phyloP scores from a whole-genome alignment of 1,139 yeast species.

The Yamadazyma sp. region DNA sequence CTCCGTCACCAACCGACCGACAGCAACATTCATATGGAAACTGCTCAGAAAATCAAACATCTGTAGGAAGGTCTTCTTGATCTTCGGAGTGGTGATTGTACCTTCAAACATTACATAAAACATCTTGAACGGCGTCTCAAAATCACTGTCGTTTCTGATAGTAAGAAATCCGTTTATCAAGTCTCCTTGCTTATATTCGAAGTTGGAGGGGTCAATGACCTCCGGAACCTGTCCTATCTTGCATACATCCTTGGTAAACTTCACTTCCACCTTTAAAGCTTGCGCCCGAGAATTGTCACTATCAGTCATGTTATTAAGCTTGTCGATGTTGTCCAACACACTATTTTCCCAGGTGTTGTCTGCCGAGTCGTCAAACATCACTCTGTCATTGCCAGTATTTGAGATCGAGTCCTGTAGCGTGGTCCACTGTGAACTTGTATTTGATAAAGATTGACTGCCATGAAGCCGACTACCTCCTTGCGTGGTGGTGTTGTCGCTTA shows the following conservation, averaged over 20 bases:
- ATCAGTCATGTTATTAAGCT: constrained; percentile 30
- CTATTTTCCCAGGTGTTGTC: constrained; percentile 35
- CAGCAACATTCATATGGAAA: constrained; percentile 28
- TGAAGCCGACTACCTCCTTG: neutral
- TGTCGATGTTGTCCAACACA: constrained; percentile 38
- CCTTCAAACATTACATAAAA: constrained; percentile 46
- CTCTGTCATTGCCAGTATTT: neutral
- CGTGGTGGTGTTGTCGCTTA: neutral
- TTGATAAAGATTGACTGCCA: no score
- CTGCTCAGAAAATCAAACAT: constrained; percentile 48
- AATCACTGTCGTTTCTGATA: constrained; percentile 26
- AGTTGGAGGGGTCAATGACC: constrained; percentile 31
- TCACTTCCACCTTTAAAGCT: constrained; percentile 27
- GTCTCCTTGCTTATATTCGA: constrained; percentile 44
- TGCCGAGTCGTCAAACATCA: constrained; percentile 30
- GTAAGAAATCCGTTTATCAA: constrained; percentile 37
- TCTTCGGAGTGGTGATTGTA: constrained; percentile 19
- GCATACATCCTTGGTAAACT: constrained; percentile 40
- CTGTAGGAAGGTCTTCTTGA: constrained; percentile 31
- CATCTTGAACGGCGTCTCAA: constrained; percentile 39
- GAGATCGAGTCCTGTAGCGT: no score
- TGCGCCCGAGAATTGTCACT: constrained; percentile 27
- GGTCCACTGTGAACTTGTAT: no score
- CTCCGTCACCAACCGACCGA: constrained; percentile 34
- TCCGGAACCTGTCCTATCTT: constrained; percentile 27